Evolutionary conservation across 192 early-diverging fungal genomes (phyloP).

Genomic region (Phycomyces nitens): DNA sequence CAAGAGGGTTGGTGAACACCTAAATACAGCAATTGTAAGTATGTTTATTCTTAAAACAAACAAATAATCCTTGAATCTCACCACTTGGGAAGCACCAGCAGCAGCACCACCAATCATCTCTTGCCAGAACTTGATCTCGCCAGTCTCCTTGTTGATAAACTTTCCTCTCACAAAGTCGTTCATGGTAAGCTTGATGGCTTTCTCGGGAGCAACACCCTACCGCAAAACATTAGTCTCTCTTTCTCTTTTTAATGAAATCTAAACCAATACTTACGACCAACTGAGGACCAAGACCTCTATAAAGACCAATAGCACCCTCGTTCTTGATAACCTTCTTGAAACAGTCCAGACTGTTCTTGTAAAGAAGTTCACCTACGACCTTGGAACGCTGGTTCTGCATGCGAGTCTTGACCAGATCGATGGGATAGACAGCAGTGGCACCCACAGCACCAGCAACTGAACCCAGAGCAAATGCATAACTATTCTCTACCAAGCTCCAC

Average conservation of each 20-base stretch:
- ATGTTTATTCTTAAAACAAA: too few species aligned
- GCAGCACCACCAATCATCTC: slow-evolving; percentile 85
- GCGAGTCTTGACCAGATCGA: slow-evolving; percentile 97
- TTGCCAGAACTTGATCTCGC: slow-evolving; percentile 67
- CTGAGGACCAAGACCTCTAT: slow-evolving; percentile 90
- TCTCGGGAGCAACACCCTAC: slow-evolving; percentile 92
- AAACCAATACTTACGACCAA: slow-evolving; percentile 70
- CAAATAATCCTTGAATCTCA: slow-evolving; percentile 12
- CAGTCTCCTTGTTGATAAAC: slow-evolving; percentile 63
- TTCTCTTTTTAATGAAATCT: too few species aligned
- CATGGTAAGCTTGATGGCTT: slow-evolving; percentile 97
- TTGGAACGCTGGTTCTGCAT: slow-evolving; percentile 97
- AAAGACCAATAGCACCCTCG: slow-evolving; percentile 87
- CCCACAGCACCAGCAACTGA: slow-evolving; percentile 91
- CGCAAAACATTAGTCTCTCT: neutral
- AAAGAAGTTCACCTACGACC: slow-evolving; percentile 86
- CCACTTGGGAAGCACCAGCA: slow-evolving; percentile 84
- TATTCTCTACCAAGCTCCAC: slow-evolving; percentile 28
- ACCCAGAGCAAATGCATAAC: slow-evolving; percentile 67
- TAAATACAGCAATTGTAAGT: neutral
- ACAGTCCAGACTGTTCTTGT: slow-evolving; percentile 95
- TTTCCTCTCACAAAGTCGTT: slow-evolving; percentile 85
- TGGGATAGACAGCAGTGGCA: slow-evolving; percentile 92
- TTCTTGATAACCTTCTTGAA: slow-evolving; percentile 92
- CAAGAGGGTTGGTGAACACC: slow-evolving; percentile 94